A percentile compares a stretch with the other conserved stretches of the same genome.
Conservation (phyloP, 495 filamentous ascomycete species). For the Xylaria cubensis region DNA sequence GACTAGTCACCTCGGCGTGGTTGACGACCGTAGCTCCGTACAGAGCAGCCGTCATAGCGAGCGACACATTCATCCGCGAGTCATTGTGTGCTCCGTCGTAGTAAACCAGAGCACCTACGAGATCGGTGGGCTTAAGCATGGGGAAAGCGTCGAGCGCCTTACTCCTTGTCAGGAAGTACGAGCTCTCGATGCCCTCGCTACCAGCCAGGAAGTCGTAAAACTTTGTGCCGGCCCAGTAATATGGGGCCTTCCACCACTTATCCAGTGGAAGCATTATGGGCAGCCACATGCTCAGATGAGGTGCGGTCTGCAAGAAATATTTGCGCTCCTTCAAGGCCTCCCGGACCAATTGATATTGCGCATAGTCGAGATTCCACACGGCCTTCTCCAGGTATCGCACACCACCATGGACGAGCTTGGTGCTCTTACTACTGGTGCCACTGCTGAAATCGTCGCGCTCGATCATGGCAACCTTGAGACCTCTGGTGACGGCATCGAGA, state of each 20-base stretch:
- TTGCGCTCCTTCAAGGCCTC: conserved; percentile 96
- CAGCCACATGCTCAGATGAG: conserved; percentile 92
- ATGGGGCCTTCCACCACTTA: conserved; percentile 97
- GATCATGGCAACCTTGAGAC: conserved; percentile 91
- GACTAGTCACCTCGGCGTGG: conserved; percentile 84
- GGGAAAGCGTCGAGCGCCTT: conserved; percentile 96
- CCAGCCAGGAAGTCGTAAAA: conserved; percentile 94
- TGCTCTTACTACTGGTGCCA: conserved; percentile 96
- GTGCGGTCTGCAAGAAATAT: conserved; percentile 95
- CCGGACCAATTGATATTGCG: conserved; percentile 89
- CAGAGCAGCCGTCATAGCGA: conserved; percentile 93
- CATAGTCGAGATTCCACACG: conserved; percentile 94
- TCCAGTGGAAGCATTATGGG: conserved; percentile 97
- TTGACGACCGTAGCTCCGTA: conserved; percentile 94
- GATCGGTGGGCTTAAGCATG: conserved; percentile 88
- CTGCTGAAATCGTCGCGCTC: conserved; percentile 94
- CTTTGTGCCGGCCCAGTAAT: conserved; percentile 97
- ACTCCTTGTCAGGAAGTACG: conserved; percentile 93
- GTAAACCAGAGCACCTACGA: conserved; percentile 93
- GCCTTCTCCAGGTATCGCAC: conserved; percentile 97
- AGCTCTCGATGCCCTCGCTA: conserved; percentile 94
- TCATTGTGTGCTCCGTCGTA: conserved; percentile 99
- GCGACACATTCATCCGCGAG: conserved; percentile 96
- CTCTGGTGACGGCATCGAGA: conserved; percentile 90
- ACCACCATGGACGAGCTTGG: conserved; percentile 95